Evolutionary conservation across 768 basidiomycete genomes (phyloP), one percentile per base, ranked within the genome.

Genomic region (Pleurotus tuoliensis): DNA sequence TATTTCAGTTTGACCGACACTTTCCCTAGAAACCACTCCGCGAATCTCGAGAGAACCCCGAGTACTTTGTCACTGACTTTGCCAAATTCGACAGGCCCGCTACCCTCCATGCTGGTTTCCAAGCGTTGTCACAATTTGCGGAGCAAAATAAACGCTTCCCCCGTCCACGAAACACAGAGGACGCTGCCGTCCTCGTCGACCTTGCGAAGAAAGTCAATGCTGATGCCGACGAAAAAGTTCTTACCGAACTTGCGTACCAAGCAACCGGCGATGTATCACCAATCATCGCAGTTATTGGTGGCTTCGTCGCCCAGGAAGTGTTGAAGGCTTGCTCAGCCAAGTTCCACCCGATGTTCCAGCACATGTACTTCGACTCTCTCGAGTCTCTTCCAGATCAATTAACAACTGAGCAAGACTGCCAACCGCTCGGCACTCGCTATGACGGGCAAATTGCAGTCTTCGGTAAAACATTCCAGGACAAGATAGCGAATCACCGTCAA

Each of bases 271-370:
- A 97, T 64, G 66, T 99, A 37, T 81, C 94, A 16, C 96, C 97
- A 13, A 75, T 98, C 57, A 83, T 89, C 56, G 96, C 97, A 15
- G 94, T 98, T 50, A 82, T 98, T 58, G 97, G 97, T 61, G 97
- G 94, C 3, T 98, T 98, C 66, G 94, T 98, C 54, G 97, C 96
- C 6, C 97, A 99, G 71, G 97, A 99, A 68, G 91, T 94, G 18
- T 81, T 99, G 63, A 99, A 99, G 72, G 95, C 96, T 2, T 90
- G 88, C 71, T 94, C 94, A 40, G 93, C 94, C 59, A 99, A 99
- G 75, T 99, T 99, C 78, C 92, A 96, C 64, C 97, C 97, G 1
- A 90, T 94, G 82, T 74, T 94, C 50, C 97, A 99, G 68, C 83
- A 92, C 70, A 77, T 98, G 69, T 99, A 98, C 79, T 94, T 98